These are phyloP conservation scores for Karstenula rhodostoma DNA, from an alignment of 2,329 filamentous ascomycete genomes.

Conservation along the genomic window DNA sequence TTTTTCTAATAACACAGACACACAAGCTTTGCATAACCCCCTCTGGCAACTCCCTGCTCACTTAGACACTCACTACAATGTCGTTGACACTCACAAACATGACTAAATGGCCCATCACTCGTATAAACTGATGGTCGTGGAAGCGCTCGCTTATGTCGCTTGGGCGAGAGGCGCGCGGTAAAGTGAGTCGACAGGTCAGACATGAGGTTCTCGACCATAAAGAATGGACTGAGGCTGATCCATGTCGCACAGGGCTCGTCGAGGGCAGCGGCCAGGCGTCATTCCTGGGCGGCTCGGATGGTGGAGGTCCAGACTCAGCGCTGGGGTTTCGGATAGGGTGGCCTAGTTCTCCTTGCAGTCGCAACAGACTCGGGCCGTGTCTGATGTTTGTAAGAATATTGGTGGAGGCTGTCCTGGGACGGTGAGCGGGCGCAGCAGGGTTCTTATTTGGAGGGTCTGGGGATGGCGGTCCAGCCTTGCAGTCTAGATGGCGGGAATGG, in stretches of 20 bases:
- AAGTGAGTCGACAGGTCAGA: neutral
- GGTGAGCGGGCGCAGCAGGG: neutral
- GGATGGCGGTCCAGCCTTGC: neutral
- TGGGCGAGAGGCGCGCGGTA: neutral
- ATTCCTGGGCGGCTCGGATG: neutral
- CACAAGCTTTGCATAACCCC: too few relatives aligned
- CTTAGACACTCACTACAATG: too few relatives aligned
- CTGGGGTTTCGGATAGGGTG: too few relatives aligned
- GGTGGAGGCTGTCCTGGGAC: neutral
- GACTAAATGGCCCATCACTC: neutral
- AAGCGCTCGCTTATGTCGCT: neutral
- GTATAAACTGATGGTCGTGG: neutral
- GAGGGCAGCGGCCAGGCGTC: neutral
- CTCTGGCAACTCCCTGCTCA: too few relatives aligned
- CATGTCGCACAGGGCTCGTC: neutral
- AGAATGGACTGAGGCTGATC: neutral
- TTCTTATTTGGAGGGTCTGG: neutral
- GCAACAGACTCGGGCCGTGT: neutral
- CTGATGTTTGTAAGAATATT: neutral
- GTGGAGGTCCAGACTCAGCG: neutral
- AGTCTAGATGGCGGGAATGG: neutral
- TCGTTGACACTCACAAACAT: too few relatives aligned
- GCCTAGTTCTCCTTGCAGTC: neutral
- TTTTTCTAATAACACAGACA: too few relatives aligned
- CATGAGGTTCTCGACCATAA: neutral